Evolutionary conservation across 1,139 yeast species (phyloP), one percentile per base, ranked within the genome.

Genomic region (Magnusiomyces suaveolens): DNA sequence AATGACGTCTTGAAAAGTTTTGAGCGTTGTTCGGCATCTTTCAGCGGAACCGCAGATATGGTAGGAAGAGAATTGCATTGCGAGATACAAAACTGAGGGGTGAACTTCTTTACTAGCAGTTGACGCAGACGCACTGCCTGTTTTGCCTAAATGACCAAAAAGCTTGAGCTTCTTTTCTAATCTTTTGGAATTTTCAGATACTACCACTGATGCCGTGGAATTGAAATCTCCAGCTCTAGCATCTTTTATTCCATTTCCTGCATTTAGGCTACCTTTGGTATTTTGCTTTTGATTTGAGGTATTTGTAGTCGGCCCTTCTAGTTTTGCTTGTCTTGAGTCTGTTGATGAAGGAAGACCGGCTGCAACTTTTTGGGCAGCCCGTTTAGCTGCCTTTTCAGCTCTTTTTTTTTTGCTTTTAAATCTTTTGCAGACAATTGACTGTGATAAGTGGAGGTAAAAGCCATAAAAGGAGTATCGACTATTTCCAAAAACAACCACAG

Each of bases 1-100:
- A 53, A 94, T 87, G 24, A 92, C 94, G 46, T 75, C 77, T 67
- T 87, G 84, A 71, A 94, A 94, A 8, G 90, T 92, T 59, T 80
- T 80, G 68, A 94, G 74, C 95, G 92, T 89, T 38, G 88, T 83
- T 60, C 77, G 75, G 67, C 96, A 86, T 62, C 99, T 79, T 32
- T 87, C 83, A 16, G 83, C 86, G 0, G 97, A 88, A 0, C 99
- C 99, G 24, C 90, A 95, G 49, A 90, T 80, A 61, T 83, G 81
- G 68, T 88, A 90, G 49, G 88, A 82, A 12, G 96, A 85, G 62
- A 84, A 83, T 63, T 87, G 86, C 60, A 88, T 79, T 1, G 96
- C 84, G 59, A 94, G 75, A 23, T 89, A 76, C 52, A 89, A 74
- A 48, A 92, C 82, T 0, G 87, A 81, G 0, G 97, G 97, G 69